Base-by-base conservation (phyloP, 441 rosid genomes). In the Euphorbia celastroides region DNA sequence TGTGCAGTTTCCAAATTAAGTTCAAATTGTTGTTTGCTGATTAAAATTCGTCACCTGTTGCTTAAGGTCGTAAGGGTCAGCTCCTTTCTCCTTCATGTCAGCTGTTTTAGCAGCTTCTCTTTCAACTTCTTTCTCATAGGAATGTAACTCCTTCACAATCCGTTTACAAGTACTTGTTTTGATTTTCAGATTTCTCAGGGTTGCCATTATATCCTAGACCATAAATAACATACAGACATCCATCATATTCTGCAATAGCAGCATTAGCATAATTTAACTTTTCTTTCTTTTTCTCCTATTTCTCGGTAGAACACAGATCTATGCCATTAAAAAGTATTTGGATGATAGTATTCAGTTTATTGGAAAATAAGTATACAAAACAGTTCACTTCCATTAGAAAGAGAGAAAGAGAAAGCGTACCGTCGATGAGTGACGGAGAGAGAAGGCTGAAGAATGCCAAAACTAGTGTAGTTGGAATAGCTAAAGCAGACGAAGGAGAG, bases 111-210 rank as follows among this genome's bases (percentile, higher is more conserved):
- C 84, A 69, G 89, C 90, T 86, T 93, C 98, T 62, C 86, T 87
- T 58, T 88, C 95, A 7, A 90, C 96, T 69, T 93, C 97, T 75
- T 87, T 89, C 88, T 93, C 95, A 67, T 93, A 93, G 1, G 95
- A 93, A 67, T 79, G 78, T 63, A 90, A 78, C 84, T 93, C 98
- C 72, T 90, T 93, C 65, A 82, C 79, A 17, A 90, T 78, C 66
- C 97, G 81, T 62, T 85, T 90, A 79, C 98, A 89, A 2, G 90
- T 84, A 38, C 84, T 78, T 16, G 92, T 86, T 72, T 93, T 90
- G 66, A 88, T 93, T 74, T 90, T 89, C 77, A 86, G 75, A 71
- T 81, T 93, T 32, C 90, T 90, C 16, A 83, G 51, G 20, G 87
- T 79, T 48, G 93, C 85, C 65, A 59, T 68, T 14, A 27, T 48